phyloP scores from a whole-genome alignment of 1,284 basidiomycete species.

The Rhodotorula sp. region DNA sequence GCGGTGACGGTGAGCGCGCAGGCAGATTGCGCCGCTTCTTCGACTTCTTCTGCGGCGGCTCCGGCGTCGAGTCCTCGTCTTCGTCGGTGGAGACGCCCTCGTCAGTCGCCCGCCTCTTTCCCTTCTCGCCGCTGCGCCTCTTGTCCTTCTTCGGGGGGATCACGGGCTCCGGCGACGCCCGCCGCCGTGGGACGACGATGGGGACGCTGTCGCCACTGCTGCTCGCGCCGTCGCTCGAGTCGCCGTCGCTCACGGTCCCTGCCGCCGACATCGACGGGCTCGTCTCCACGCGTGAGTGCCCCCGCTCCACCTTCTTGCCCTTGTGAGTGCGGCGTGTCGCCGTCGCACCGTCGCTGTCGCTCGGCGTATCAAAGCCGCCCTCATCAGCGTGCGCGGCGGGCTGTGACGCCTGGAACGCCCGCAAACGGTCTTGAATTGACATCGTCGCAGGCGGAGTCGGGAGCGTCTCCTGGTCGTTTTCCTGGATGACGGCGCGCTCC shows the following conservation, averaged over 20 bases:
- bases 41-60: not conserved
- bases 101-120: not conserved
- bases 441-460: not conserved
- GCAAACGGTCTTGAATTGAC: not conserved
- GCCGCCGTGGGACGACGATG: not conserved
- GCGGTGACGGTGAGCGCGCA: not conserved
- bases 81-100: not conserved
- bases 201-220: not conserved
- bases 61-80: not conserved
- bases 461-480: not conserved
- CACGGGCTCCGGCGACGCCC: too few species aligned
- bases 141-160: too few species aligned
- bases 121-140: not conserved
- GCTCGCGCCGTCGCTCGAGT: too few species aligned
- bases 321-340: not conserved
- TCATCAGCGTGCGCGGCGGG: not conserved
- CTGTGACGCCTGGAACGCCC: not conserved
- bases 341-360: not conserved
- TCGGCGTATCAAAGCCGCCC: not conserved
- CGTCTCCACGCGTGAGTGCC: not conserved
- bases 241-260: not conserved
- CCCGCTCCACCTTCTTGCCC: not conserved
- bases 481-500: not conserved
- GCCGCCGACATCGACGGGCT: not conserved
- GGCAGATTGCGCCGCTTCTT: too few species aligned